Percentiles rank a stretch among this genome's conserved stretches.
phyloP scores from a whole-genome alignment of 768 basidiomycete species.

The Amanita pseudoporphyria region DNA sequence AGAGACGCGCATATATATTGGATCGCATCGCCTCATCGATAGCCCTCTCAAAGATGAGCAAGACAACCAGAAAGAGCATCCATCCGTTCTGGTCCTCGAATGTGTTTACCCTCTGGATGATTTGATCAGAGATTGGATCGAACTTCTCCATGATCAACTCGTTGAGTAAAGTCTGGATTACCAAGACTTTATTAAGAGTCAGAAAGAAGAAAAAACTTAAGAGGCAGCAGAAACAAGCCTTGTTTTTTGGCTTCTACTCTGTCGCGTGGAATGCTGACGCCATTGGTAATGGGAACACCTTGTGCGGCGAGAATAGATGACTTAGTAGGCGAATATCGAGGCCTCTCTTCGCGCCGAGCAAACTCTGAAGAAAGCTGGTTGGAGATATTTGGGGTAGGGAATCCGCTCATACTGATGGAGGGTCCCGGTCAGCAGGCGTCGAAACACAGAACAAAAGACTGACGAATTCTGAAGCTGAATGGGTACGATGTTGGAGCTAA shows the following conservation, averaged over 20 bases:
- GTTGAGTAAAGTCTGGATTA: too few species aligned
- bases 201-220: background rate
- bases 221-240: slow-evolving; percentile 35
- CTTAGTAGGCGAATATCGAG: too few species aligned
- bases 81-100: slow-evolving; percentile 85
- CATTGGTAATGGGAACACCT: too few species aligned
- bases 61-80: slow-evolving; percentile 92
- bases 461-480: too few species aligned
- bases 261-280: too few species aligned
- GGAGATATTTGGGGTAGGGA: slow-evolving; percentile 62
- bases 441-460: too few species aligned
- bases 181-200: too few species aligned
- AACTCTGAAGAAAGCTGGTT: slow-evolving; percentile 52
- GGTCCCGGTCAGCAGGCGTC: slow-evolving; percentile 10
- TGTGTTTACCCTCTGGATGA: slow-evolving; percentile 89
- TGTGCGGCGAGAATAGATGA: too few species aligned
- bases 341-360: slow-evolving; percentile 45
- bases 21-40: slow-evolving; percentile 95
- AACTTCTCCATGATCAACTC: too few species aligned
- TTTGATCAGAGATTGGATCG: slow-evolving; percentile 5
- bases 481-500: too few species aligned
- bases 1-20: too few species aligned
- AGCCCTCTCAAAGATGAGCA: slow-evolving; percentile 94
- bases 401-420: slow-evolving; percentile 82
- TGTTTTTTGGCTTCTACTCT: slow-evolving; percentile 60